Evolutionary conservation across 352 stramenopile species (phyloP).

Genomic region (Peronospora farinosa): DNA sequence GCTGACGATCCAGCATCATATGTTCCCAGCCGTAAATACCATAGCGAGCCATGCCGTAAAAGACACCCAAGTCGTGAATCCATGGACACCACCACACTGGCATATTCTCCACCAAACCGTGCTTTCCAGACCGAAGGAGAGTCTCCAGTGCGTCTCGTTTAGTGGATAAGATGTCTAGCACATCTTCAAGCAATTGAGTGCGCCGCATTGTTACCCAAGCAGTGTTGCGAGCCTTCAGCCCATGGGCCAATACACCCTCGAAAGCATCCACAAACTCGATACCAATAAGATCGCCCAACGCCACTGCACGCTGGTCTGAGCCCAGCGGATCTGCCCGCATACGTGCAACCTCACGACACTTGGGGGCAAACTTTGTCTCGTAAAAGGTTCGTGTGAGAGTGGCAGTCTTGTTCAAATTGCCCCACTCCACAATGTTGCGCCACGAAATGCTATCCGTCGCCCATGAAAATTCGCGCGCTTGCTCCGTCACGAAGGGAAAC

Average conservation of each 20-base stretch:
- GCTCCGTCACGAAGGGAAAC: slow-evolving; percentile 28
- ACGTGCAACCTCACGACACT: slow-evolving; percentile 66
- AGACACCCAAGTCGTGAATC: slow-evolving; percentile 74
- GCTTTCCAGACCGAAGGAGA: slow-evolving; percentile 53
- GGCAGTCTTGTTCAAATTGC: slow-evolving; percentile 77
- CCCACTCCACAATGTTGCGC: slow-evolving; percentile 79
- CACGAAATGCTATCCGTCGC: slow-evolving; percentile 77
- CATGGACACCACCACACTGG: slow-evolving; percentile 87
- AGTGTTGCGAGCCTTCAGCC: slow-evolving; percentile 78
- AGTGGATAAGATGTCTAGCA: slow-evolving; percentile 53
- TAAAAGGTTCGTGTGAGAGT: slow-evolving; percentile 55
- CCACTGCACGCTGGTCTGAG: slow-evolving; percentile 66
- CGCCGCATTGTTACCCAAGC: slow-evolving; percentile 78
- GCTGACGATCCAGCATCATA: slow-evolving; percentile 61
- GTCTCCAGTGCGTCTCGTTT: slow-evolving; percentile 34
- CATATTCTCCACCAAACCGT: slow-evolving; percentile 63
- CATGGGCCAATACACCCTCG: slow-evolving; percentile 75
- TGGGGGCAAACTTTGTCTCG: slow-evolving; percentile 65
- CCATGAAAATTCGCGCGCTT: slow-evolving; percentile 55
- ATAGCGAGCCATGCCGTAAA: slow-evolving; percentile 76
- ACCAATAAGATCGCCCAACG: slow-evolving; percentile 67
- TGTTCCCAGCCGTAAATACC: slow-evolving; percentile 65
- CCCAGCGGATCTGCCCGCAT: slow-evolving; percentile 78
- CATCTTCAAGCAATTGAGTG: slow-evolving; percentile 62
- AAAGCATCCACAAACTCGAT: slow-evolving; percentile 85